Percentiles rank a stretch among this genome's conserved stretches.
phyloP scores from a whole-genome alignment of 768 basidiomycete genomes.

The Strobilomyces echinocephalus region DNA sequence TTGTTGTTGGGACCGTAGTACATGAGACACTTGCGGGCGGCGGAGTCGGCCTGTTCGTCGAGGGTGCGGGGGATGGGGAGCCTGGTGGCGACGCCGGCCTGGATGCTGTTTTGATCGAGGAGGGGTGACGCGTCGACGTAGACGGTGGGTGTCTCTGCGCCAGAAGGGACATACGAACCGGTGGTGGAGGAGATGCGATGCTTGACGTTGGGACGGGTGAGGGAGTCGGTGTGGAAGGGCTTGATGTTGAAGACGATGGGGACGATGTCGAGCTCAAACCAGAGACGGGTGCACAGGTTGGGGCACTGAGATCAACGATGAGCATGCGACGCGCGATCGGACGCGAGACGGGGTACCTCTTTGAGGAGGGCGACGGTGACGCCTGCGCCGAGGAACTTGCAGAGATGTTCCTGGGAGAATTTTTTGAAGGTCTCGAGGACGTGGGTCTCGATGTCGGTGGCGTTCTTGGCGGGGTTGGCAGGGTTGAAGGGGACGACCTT shows the following conservation, averaged over 20 bases:
- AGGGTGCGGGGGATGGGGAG: constrained; percentile 73
- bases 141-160: constrained; percentile 70
- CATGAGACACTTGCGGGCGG: constrained; percentile 81
- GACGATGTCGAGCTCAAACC: constrained; percentile 79
- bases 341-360: constrained; percentile 43
- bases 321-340: constrained; percentile 13
- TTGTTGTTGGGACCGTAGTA: constrained; percentile 80
- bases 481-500: constrained; percentile 47
- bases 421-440: constrained; percentile 62
- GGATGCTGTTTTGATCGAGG: constrained; percentile 33
- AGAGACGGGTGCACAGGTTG: constrained; percentile 80
- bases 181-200: constrained; percentile 79
- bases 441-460: constrained; percentile 56
- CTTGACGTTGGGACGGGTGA: constrained; percentile 75
- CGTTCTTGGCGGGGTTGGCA: constrained; percentile 50
- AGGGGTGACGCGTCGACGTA: constrained; percentile 57
- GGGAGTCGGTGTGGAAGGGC: constrained; percentile 72
- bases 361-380: constrained; percentile 66
- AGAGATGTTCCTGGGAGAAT: constrained; percentile 72
- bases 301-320: constrained; percentile 46
- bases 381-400: constrained; percentile 84
- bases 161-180: constrained; percentile 73
- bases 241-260: constrained; percentile 86
- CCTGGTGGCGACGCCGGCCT: constrained; percentile 47
- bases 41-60: constrained; percentile 83